Evolutionary conservation across 164 flowering plant species (phyloP).

Genomic region (Sedum album): DNA sequence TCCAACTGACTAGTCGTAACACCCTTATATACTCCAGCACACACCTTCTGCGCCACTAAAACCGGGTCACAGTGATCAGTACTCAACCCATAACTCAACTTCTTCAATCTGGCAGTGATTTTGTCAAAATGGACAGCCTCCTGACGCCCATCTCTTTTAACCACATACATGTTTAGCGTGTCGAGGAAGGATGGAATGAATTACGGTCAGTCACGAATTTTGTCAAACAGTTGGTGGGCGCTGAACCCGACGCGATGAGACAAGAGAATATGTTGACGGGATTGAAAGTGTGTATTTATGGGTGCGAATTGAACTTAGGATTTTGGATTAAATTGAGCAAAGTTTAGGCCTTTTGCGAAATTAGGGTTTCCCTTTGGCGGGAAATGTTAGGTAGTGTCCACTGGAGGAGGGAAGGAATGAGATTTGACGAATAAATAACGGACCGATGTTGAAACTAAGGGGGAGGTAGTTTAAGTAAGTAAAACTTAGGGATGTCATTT

Average conservation of each 20-base stretch:
- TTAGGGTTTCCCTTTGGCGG: not conserved
- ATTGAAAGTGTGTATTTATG: not conserved
- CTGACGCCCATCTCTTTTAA: slow-evolving; percentile 91
- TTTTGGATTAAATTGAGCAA: slow-evolving; percentile 4
- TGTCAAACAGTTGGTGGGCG: slow-evolving; percentile 27
- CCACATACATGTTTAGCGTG: slow-evolving; percentile 61
- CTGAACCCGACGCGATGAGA: not conserved
- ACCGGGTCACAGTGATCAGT: slow-evolving; percentile 91
- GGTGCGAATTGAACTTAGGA: slow-evolving; percentile 8
- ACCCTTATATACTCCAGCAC: slow-evolving; percentile 95
- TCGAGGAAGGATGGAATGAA: not conserved
- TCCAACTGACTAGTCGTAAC: slow-evolving; percentile 96
- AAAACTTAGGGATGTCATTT: no score
- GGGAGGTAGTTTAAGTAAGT: no score
- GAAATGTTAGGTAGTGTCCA: not conserved
- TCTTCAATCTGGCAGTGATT: slow-evolving; percentile 94
- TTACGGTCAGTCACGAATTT: slow-evolving; percentile 17
- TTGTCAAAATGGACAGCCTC: slow-evolving; percentile 92
- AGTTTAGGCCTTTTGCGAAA: not conserved
- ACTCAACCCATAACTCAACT: slow-evolving; percentile 89
- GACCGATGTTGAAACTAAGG: no score
- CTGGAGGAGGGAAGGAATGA: not conserved
- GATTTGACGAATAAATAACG: not conserved
- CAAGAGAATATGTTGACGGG: no score
- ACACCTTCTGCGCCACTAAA: slow-evolving; percentile 87